Base-by-base conservation (phyloP, 805 yeast species). In the Kodamaea restingae region DNA sequence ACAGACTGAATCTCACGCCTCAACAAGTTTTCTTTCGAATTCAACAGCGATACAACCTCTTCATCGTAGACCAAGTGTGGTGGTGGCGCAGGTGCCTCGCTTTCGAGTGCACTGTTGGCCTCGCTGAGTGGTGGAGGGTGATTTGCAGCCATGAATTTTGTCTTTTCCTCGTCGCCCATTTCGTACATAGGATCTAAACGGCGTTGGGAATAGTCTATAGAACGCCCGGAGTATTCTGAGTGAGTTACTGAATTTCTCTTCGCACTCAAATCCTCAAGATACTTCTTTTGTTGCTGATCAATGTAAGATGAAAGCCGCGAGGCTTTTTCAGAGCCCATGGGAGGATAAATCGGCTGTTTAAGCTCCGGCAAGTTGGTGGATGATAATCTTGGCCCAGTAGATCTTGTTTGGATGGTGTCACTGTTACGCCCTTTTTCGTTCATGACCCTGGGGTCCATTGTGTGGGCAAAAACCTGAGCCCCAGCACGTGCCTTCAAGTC, bases 81-180 rank as follows among this genome's bases (percentile, higher is more conserved):
- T 2, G 65, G 67, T n/a, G 58, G 56, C 4, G 55, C 49, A 7
- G 65, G 64, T 2, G 60, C 40, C 22, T 49, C 47, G 31, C 46
- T 41, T 12, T 45, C 49, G 7, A 21, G 28, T 11, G 35, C 38
- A 15, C 42, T 43, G 7, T 32, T 15, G 4, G 39, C 33, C 33
- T 26, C 30, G 17, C 36, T 25, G 5, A 14, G 34, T n/a, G 33
- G 35, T 7, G 12, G 18, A 18, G 21, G 22, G 8, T 20, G 22
- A 20, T n/a, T n/a, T n/a, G n/a, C n/a, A n/a, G n/a, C n/a, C n/a
- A n/a, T n/a, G n/a, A n/a, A n/a, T n/a, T n/a, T n/a, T n/a, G n/a
- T n/a, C n/a, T n/a, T n/a, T n/a, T n/a, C n/a, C n/a, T n/a, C n/a
- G n/a, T n/a, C n/a, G n/a, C n/a, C n/a, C n/a, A n/a, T 20, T 20